Conservation (phyloP, 2,329 filamentous ascomycete species). For the Sclerotiophoma versabilis region DNA sequence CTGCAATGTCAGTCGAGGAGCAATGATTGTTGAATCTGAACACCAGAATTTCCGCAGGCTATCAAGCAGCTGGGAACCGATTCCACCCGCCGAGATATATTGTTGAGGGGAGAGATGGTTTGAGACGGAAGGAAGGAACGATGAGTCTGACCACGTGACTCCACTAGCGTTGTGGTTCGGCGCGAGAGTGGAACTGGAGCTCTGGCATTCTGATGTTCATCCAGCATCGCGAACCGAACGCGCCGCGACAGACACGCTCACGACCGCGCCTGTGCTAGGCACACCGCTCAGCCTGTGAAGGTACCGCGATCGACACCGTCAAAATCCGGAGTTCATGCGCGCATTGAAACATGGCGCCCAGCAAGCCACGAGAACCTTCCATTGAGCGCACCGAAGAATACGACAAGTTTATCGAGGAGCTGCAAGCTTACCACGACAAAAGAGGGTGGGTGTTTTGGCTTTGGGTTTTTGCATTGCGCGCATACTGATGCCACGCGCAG, state of each 20-base stretch:
- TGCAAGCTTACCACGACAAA: constrained; percentile 77
- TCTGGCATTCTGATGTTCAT: constrained; percentile 42
- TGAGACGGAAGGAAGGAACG: constrained; percentile 25
- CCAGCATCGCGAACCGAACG: constrained; percentile 41
- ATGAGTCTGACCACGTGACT: constrained; percentile 28
- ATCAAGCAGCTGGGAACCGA: background rate
- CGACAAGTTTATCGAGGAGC: constrained; percentile 76
- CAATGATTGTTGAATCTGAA: background rate
- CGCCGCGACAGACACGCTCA: constrained; percentile 35
- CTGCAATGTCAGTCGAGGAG: constrained; percentile 20
- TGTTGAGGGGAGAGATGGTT: constrained; percentile 3
- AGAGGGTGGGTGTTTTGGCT: constrained; percentile 64
- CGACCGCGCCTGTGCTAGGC: constrained; percentile 33
- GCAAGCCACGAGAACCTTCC: constrained; percentile 52
- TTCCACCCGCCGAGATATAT: background rate
- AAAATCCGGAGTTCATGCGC: constrained; percentile 40
- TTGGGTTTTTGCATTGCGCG: constrained; percentile 29
- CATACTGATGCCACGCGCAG: constrained; percentile 47
- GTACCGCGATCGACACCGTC: constrained; percentile 26
- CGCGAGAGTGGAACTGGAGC: constrained; percentile 32
- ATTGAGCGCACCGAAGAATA: constrained; percentile 68
- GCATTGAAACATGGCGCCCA: constrained; percentile 55
- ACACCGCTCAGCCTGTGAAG: constrained; percentile 29
- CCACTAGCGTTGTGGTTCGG: constrained; percentile 17
- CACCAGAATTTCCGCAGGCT: background rate